Base-by-base conservation (phyloP, 2,329 filamentous ascomycete species). In the Elsinoe australis region DNA sequence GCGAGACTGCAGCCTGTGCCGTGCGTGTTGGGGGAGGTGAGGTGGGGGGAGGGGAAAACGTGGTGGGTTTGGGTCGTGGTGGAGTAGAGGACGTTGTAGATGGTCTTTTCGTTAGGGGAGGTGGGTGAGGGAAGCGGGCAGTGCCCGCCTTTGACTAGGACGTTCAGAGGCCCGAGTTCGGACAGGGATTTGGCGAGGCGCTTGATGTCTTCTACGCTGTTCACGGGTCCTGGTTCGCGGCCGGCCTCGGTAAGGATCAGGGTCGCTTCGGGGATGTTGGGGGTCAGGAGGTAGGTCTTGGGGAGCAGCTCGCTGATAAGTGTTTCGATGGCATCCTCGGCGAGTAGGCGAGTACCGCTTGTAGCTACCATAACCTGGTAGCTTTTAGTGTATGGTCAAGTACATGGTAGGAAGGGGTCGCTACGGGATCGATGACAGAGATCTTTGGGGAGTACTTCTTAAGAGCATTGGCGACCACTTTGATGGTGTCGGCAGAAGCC, bases 321-420 rank as follows among this genome's bases (percentile, higher is more conserved):
- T 5, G 74, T 73, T 8, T 70, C 62, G 24, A 87, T 71, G n/a
- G 85, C 83, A 6, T 76, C 70, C 29, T 74, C 63, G 0, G 82
- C 80, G 14, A 90, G 73, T 1, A 92, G 72, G 53, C 78, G 70
- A 6, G 82, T 76, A 18, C 85, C 85, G n/a, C 80, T 86, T 1
- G 86, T 90, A 21, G 86, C 83, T 7, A 95, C 79, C 88, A 96
- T 95, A 50, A 96, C 89, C 87, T 92, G 55, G n/a, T n/a, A n/a
- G n/a, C n/a, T n/a, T 49, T 12, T 7, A 31, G 29, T 12, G 45
- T 33, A 15, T 21, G 9, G 14, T 19, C 45, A 22, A 53, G 42
- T 28, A 34, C 22, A n/a, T n/a, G n/a, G n/a, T n/a, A n/a, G n/a
- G n/a, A n/a, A n/a, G n/a, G n/a, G n/a, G n/a, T n/a, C n/a, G n/a